Conservation (phyloP, 2,329 filamentous ascomycete species). For the Pseudogymnoascus sp. region DNA sequence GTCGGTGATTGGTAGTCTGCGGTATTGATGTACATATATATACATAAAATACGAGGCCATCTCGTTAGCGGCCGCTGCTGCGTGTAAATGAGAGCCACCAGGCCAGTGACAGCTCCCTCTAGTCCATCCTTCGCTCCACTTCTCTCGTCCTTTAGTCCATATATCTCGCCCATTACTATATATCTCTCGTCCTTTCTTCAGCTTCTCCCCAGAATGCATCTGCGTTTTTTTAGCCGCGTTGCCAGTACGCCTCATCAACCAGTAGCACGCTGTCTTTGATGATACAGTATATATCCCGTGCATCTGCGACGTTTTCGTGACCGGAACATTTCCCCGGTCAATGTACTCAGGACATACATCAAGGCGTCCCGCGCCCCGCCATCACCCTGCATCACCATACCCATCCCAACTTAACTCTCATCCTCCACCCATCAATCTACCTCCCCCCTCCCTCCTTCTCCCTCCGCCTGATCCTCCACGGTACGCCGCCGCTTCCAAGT, state of each 20-base stretch:
- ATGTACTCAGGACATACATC: not conserved
- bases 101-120: not conserved
- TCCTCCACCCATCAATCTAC: not conserved
- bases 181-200: not conserved
- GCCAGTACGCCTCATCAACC: not conserved
- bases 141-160: not conserved
- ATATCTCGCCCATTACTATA: not conserved
- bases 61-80: not conserved
- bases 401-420: not conserved
- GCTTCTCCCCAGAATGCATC: not conserved
- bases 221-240: not conserved
- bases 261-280: not conserved
- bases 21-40: not conserved
- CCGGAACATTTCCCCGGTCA: not conserved
- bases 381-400: not conserved
- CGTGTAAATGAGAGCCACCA: not conserved
- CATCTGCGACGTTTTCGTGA: not conserved
- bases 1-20: not conserved
- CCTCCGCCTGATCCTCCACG: constrained; percentile 12
- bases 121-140: not conserved
- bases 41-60: not conserved
- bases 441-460: constrained; percentile 9
- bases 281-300: not conserved
- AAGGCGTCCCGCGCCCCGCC: not conserved
- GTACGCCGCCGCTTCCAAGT: constrained; percentile 8